phyloP scores from a whole-genome alignment of 805 yeast species.

The Metschnikowia proteae region DNA sequence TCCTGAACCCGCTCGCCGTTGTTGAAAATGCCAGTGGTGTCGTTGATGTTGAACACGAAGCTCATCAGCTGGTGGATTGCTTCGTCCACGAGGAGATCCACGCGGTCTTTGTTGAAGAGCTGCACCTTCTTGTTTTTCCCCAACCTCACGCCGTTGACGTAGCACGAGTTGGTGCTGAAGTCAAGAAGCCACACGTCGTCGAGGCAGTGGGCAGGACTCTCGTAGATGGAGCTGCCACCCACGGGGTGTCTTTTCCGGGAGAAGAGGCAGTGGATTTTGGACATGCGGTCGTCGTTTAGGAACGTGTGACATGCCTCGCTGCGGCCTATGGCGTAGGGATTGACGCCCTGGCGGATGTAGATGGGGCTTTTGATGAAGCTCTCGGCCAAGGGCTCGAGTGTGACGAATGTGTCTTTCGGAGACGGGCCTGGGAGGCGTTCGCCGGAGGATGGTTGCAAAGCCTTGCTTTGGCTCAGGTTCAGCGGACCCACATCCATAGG shows the following conservation, averaged over 20 bases:
- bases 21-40: conserved; percentile 61
- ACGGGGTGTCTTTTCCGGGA: conserved; percentile 60
- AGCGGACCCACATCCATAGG: neutral
- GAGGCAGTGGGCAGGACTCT: conserved; percentile 68
- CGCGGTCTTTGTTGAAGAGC: conserved; percentile 59
- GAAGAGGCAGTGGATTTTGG: conserved; percentile 78
- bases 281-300: conserved; percentile 70
- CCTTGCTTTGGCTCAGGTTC: neutral
- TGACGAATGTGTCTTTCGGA: conserved; percentile 62
- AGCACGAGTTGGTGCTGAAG: conserved; percentile 75
- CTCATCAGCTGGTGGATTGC: conserved; percentile 49
- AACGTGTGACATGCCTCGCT: conserved; percentile 56
- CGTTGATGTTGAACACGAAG: conserved; percentile 51
- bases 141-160: conserved; percentile 55
- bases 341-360: conserved; percentile 62
- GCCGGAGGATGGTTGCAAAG: neutral
- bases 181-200: conserved; percentile 81
- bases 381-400: conserved; percentile 49
- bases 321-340: conserved; percentile 72
- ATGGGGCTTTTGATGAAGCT: conserved; percentile 48
- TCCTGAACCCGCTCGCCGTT: conserved; percentile 35
- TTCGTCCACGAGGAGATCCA: conserved; percentile 64
- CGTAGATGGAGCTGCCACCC: conserved; percentile 46
- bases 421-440: neutral
- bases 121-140: conserved; percentile 61